phyloP scores from a whole-genome alignment of 2,329 filamentous ascomycete species.

The Talaromyces funiculosus region DNA sequence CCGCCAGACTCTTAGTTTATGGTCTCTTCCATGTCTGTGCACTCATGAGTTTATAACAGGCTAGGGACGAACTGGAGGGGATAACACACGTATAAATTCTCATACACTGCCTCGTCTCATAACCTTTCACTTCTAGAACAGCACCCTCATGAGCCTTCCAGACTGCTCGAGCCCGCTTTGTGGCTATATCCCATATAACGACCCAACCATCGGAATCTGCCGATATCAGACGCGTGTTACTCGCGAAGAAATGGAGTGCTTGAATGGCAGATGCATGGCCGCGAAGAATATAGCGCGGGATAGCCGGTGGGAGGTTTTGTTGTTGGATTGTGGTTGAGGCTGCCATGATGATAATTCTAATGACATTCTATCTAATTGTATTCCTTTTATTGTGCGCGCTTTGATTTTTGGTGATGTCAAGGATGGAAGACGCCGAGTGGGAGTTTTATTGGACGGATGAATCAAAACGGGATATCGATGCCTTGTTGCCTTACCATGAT shows the following conservation, averaged over 20 bases:
- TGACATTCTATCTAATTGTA: neutral
- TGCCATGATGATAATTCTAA: neutral
- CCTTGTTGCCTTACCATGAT: conserved; percentile 7
- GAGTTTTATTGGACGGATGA: neutral
- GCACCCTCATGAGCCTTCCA: conserved; percentile 80
- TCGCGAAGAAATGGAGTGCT: conserved; percentile 63
- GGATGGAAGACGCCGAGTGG: neutral
- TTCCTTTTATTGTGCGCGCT: neutral
- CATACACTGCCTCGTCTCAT: conserved; percentile 41
- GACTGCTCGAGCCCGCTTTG: conserved; percentile 72
- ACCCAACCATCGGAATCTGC: conserved; percentile 89
- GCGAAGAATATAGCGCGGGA: conserved; percentile 67
- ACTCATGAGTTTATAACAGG: neutral
- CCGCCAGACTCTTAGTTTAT: conserved; percentile 80
- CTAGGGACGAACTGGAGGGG: neutral
- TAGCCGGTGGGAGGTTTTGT: conserved; percentile 41
- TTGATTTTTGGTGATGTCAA: neutral
- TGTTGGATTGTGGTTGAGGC: conserved; percentile 11
- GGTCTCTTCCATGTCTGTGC: conserved; percentile 81
- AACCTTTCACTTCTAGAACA: conserved; percentile 68
- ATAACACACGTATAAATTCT: conserved; percentile 73
- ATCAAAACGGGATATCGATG: neutral
- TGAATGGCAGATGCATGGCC: conserved; percentile 81
- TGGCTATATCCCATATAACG: conserved; percentile 75
- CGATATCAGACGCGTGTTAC: conserved; percentile 71